Base-by-base conservation (phyloP, 1,284 basidiomycete species). In the Cerrena zonata region DNA sequence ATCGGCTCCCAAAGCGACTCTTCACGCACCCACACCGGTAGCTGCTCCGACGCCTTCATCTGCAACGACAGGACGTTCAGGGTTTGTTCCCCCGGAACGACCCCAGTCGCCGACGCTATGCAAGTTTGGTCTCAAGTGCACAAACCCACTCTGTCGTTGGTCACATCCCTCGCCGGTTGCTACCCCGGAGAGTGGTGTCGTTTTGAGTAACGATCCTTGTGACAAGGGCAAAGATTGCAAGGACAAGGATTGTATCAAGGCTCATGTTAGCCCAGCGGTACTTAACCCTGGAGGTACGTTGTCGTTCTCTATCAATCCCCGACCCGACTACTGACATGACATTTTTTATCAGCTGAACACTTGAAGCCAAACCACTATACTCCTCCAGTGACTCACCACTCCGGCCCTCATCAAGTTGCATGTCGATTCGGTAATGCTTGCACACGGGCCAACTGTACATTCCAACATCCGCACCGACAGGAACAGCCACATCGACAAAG, bases 151-250 rank as follows among this genome's bases (percentile, higher is more conserved):
- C 47, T 97, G 94, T 67, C 78, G 85, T 18, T 96, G 83, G 69
- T 90, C 89, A 10, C 94, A 97, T 67, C 91, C 94, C 2, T 91
- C 89, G 4, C 93, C 94, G 13, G 90, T 91, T 0, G 92, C 94
- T 2, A 94, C 93, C 24, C 74, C 82, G 12, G 91, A 94, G 69
- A 91, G 87, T 63, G 94, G 93, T n/a, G 79, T 97, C 57, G 94
- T 96, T 2, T 73, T 96, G 52, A 92, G 88, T 60, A 92, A 89
- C 54, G 94, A 95, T 56, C 76, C 89, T 19, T 96, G 93, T 65
- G 86, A 90, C 60, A 82, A 85, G 39, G 90, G 90, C 18, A 86
- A 84, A 62, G 73, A 86, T 41, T 97, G 94, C 69, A 86, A 87
- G 64, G 91, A 96, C 66, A 83, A 89, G 62, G 91, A 95, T 68